Base-by-base conservation (phyloP, 805 yeast species). In the Peterozyma xylosa region DNA sequence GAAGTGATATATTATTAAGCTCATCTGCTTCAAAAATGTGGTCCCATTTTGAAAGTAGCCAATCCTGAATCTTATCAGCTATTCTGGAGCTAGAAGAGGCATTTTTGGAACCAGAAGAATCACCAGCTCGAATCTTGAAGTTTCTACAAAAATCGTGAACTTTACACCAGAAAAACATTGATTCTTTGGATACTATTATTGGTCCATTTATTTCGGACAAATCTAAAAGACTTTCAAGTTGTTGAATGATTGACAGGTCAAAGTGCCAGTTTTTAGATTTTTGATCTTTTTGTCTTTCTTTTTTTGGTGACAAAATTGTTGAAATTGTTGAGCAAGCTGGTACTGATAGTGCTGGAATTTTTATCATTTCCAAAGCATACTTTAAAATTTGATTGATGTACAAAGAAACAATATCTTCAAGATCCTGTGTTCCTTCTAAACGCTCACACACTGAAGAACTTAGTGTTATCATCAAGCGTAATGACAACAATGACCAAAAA, bases 121-220 rank as follows among this genome's bases (percentile, higher is more conserved):
- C 58, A 2, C 57, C 55, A 9, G 55, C 53, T 2, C 55, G 55
- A 3, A 66, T 54, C 16, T 61, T 62, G 15, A 65, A 56, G 2
- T 54, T 55, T 32, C 59, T 61, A 14, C 73, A 64, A 9, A 72
- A 53, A 3, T 56, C 54, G 13, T 68, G 57, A 3, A 74, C 49
- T 0, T 65, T 50, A 42, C 65, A 58, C 90, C 90, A 83, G 48
- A 82, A 76, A 11, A 55, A 49, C 29, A 77, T 59, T 3, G 83
- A 63, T 39, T 71, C 76, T 37, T 71, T 62, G 39, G 71, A 65
- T 1, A 80, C 42, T 1, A 49, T 18, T 1, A 60, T 53, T 2
- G 93, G 91, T 0, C 91, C 91, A 55, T 73, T 75, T 0, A 80
- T 62, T 38, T 76, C 82, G 0, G 85, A 62, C 5, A 74, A 54